Evolutionary conservation across 192 early-diverging fungal species (phyloP).

Genomic region (Diversispora epigaea): DNA sequence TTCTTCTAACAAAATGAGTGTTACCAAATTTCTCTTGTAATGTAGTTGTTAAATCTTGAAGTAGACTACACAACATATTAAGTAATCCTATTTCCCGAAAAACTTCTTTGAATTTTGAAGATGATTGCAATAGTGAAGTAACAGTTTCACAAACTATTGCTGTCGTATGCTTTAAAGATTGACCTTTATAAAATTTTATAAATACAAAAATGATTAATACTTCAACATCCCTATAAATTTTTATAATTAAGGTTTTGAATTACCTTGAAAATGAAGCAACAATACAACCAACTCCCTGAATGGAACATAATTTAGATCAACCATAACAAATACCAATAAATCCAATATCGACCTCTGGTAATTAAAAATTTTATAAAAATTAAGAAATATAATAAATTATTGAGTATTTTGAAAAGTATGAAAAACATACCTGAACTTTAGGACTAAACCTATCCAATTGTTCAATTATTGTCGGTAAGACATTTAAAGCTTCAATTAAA

Average conservation of each 20-base stretch:
- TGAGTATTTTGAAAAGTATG: neutral
- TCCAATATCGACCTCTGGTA: constrained; percentile 50
- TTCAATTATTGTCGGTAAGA: constrained; percentile 55
- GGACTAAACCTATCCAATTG: constrained; percentile 48
- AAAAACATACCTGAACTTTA: constrained; percentile 42
- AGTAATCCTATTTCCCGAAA: constrained; percentile 63
- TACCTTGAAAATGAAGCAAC: constrained; percentile 56
- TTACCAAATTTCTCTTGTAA: constrained; percentile 42
- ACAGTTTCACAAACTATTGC: constrained; percentile 48
- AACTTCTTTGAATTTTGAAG: constrained; percentile 52
- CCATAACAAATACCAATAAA: constrained; percentile 54
- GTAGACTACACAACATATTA: constrained; percentile 55
- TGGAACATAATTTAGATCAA: constrained; percentile 62
- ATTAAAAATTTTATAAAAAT: constrained; percentile 8
- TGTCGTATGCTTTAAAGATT: constrained; percentile 50
- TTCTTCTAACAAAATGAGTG: constrained; percentile 43
- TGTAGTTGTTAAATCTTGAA: constrained; percentile 52
- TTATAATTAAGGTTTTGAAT: neutral
- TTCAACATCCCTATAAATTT: neutral
- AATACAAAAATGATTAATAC: constrained; percentile 13
- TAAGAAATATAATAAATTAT: neutral
- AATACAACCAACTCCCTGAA: constrained; percentile 58
- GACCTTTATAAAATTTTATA: constrained; percentile 36
- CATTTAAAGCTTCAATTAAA: constrained; percentile 47
- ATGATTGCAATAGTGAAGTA: constrained; percentile 44